phyloP scores from a whole-genome alignment of 2,329 filamentous ascomycete species.

The Hirsutella thompsonii region DNA sequence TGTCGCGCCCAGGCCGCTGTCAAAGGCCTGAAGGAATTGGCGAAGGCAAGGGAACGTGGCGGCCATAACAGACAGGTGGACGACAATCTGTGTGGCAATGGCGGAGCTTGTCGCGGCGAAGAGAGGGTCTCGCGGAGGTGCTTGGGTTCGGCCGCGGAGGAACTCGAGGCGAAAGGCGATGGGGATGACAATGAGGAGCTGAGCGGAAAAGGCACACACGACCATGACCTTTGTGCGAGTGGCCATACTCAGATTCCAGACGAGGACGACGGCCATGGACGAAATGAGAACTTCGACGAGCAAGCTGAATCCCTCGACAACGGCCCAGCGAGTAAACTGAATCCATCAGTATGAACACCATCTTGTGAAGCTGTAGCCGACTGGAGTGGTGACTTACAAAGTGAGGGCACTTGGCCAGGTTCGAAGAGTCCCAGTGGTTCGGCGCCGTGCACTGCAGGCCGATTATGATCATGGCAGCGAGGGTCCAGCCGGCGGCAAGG shows the following conservation, averaged over 20 bases:
- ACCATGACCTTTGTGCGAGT: slow-evolving; percentile 6
- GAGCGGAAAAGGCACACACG: slow-evolving; percentile 8
- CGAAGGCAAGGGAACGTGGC: slow-evolving; percentile 9
- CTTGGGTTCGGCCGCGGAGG: neutral
- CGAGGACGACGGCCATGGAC: slow-evolving; percentile 5
- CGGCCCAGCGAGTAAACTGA: slow-evolving; percentile 6
- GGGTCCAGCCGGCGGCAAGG: slow-evolving; percentile 4
- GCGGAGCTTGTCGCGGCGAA: slow-evolving; percentile 2
- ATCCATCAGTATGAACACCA: no score
- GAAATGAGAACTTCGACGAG: slow-evolving; percentile 6
- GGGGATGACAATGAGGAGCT: slow-evolving; percentile 7
- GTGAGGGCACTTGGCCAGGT: neutral
- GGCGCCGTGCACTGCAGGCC: slow-evolving; percentile 5
- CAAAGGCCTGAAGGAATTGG: slow-evolving; percentile 8
- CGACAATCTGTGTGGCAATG: slow-evolving; percentile 7
- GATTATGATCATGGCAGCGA: slow-evolving; percentile 3
- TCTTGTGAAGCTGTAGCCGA: no score
- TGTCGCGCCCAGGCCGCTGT: slow-evolving; percentile 7
- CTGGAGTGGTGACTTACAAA: no score
- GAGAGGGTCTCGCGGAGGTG: neutral
- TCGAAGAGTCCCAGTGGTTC: slow-evolving; percentile 3
- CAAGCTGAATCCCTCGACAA: slow-evolving; percentile 5
- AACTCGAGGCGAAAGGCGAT: slow-evolving; percentile 5
- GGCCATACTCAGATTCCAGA: slow-evolving; percentile 7
- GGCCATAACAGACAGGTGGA: slow-evolving; percentile 9